Evolutionary conservation across 2,329 filamentous ascomycete genomes (phyloP).

Genomic region (Fusarium subtropicale): DNA sequence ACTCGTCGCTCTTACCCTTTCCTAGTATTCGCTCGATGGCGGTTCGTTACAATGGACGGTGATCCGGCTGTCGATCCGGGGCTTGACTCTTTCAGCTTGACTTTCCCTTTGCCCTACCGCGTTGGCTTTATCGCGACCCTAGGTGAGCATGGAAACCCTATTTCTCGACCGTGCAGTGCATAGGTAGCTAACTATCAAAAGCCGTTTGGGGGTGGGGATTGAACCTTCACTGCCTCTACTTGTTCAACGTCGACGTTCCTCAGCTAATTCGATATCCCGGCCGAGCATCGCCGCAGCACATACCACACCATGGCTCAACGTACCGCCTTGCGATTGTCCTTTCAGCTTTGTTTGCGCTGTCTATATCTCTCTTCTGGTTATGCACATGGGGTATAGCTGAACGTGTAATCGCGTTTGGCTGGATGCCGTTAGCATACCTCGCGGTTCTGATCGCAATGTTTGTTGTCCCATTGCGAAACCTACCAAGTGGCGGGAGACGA

Average conservation of each 20-base stretch:
- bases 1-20: neutral
- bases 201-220: constrained; percentile 95
- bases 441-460: constrained; percentile 77
- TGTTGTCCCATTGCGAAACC: constrained; percentile 75
- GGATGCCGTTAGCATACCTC: constrained; percentile 87
- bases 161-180: neutral
- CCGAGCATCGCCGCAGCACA: constrained; percentile 75
- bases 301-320: constrained; percentile 81
- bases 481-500: constrained; percentile 76
- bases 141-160: constrained; percentile 64
- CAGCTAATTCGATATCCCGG: constrained; percentile 86
- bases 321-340: constrained; percentile 87
- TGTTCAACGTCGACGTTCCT: constrained; percentile 86
- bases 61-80: constrained; percentile 75
- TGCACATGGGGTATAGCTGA: constrained; percentile 77
- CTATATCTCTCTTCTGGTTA: constrained; percentile 85
- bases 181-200: constrained; percentile 52
- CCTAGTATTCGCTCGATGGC: constrained; percentile 38
- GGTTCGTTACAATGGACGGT: constrained; percentile 70
- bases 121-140: constrained; percentile 87
- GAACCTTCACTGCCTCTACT: constrained; percentile 88
- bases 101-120: constrained; percentile 89
- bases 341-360: constrained; percentile 75
- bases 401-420: constrained; percentile 81
- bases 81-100: constrained; percentile 87